Evolutionary conservation across 2,329 filamentous ascomycete genomes (phyloP).

Genomic region (Catunica adiposa): DNA sequence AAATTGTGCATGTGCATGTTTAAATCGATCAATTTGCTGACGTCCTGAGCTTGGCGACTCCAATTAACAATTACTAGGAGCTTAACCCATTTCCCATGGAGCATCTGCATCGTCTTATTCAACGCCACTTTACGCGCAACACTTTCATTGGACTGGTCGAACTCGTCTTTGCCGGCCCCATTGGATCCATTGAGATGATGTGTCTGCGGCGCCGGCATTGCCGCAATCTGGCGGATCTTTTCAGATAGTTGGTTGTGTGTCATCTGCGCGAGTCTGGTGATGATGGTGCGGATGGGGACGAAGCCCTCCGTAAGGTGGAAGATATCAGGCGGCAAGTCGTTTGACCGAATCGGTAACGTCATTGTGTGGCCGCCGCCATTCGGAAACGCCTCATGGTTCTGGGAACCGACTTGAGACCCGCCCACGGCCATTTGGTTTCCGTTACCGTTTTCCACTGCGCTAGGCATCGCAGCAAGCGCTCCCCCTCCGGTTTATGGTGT

Average conservation of each 20-base stretch:
- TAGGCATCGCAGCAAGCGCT: slow-evolving; percentile 28
- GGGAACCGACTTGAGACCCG: slow-evolving; percentile 22
- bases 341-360: slow-evolving; percentile 26
- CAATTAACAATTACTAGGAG: slow-evolving; percentile 79
- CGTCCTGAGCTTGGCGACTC: slow-evolving; percentile 61
- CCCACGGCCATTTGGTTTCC: slow-evolving; percentile 20
- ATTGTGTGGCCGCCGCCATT: slow-evolving; percentile 5
- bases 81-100: slow-evolving; percentile 83
- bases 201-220: slow-evolving; percentile 41
- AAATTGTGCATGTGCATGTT: slow-evolving; percentile 55
- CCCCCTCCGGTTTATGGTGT: neutral
- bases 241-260: slow-evolving; percentile 65
- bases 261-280: slow-evolving; percentile 65
- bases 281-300: slow-evolving; percentile 55
- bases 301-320: slow-evolving; percentile 61
- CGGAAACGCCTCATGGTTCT: slow-evolving; percentile 8
- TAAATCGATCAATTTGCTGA: slow-evolving; percentile 79
- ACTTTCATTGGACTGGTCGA: slow-evolving; percentile 46
- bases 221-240: slow-evolving; percentile 51
- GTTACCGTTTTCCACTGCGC: slow-evolving; percentile 38
- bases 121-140: slow-evolving; percentile 59
- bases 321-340: slow-evolving; percentile 44
- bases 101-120: slow-evolving; percentile 61
- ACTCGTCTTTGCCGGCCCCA: slow-evolving; percentile 26
- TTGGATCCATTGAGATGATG: slow-evolving; percentile 24